A percentile compares a stretch with the other conserved stretches of the same genome.
These are phyloP conservation scores for Pichia phayaonensis DNA, from an alignment of 805 yeast species.

Conservation along the genomic window DNA sequence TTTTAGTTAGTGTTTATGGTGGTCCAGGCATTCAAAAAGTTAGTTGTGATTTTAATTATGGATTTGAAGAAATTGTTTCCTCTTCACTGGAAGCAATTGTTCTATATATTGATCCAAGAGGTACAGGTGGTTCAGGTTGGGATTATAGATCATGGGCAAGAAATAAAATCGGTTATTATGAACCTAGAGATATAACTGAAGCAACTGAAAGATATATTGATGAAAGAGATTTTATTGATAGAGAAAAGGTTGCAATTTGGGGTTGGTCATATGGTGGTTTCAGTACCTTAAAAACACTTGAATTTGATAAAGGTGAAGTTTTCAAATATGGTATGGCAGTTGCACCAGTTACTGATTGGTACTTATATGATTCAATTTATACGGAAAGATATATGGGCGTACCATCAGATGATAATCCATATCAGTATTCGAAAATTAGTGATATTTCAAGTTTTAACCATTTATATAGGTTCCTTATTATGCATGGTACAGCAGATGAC, in stretches of 20 bases:
- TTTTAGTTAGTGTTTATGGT: slow-evolving; percentile 64
- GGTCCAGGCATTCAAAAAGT: slow-evolving; percentile 74
- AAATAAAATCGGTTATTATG: slow-evolving; percentile 62
- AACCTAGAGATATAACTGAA: slow-evolving; percentile 57
- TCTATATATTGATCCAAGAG: slow-evolving; percentile 69
- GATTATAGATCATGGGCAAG: slow-evolving; percentile 48
- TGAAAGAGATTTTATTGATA: slow-evolving; percentile 41
- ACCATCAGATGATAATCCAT: slow-evolving; percentile 47
- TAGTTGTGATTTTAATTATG: slow-evolving; percentile 37
- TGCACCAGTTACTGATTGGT: slow-evolving; percentile 82
- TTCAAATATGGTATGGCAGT: slow-evolving; percentile 76
- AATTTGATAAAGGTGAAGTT: slow-evolving; percentile 50
- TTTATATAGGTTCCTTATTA: slow-evolving; percentile 52
- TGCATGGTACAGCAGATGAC: slow-evolving; percentile 82
- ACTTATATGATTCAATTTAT: slow-evolving; percentile 65
- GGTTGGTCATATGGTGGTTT: slow-evolving; percentile 91
- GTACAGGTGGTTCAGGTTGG: slow-evolving; percentile 80
- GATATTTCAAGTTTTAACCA: slow-evolving; percentile 36
- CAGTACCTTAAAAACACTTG: slow-evolving; percentile 65
- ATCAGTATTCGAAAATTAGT: slow-evolving; percentile 38
- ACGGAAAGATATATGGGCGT: slow-evolving; percentile 69
- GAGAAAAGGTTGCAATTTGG: slow-evolving; percentile 59
- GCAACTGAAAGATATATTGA: slow-evolving; percentile 44
- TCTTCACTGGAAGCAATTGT: slow-evolving; percentile 54
- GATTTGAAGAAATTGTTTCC: slow-evolving; percentile 53